Percentiles rank a stretch among this genome's conserved stretches.
Conservation (phyloP, 2,329 filamentous ascomycete genomes). For the Cladophialophora psammophila region DNA sequence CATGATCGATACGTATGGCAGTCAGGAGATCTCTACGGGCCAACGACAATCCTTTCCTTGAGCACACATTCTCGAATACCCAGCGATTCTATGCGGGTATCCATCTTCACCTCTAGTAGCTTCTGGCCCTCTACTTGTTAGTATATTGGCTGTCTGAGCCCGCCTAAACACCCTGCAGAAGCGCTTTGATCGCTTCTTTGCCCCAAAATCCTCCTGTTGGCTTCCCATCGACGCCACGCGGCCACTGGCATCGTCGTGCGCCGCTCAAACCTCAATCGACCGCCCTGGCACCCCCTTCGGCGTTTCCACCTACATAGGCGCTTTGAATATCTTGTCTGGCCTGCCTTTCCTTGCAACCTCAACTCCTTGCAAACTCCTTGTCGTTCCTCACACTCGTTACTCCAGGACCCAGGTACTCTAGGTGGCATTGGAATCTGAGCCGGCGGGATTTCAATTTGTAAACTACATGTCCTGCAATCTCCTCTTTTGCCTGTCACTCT, state of each 20-base stretch:
- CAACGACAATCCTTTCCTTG: conserved; percentile 20
- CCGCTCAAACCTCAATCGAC: conserved; percentile 25
- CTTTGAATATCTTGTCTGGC: conserved; percentile 18
- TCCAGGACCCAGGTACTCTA: not conserved
- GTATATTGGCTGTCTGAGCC: conserved; percentile 2
- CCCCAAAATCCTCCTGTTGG: conserved; percentile 13
- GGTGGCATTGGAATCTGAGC: conserved; percentile 16
- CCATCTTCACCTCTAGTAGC: not conserved
- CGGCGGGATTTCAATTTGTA: conserved; percentile 21
- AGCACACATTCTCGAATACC: conserved; percentile 27
- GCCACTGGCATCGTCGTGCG: conserved; percentile 13
- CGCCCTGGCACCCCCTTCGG: not conserved
- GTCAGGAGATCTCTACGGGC: conserved; percentile 21
- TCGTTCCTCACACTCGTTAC: conserved; percentile 31
- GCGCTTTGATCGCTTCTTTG: conserved; percentile 11
- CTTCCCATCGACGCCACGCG: conserved; percentile 20
- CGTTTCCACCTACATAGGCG: conserved; percentile 17
- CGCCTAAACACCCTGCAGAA: conserved; percentile 1
- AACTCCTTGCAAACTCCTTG: conserved; percentile 18
- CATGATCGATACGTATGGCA: conserved; percentile 1
- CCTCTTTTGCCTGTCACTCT: conserved; percentile 23
- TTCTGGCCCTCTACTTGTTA: not conserved
- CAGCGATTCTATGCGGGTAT: not conserved
- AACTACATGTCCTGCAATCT: conserved; percentile 22
- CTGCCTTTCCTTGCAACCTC: conserved; percentile 6